Conservation (phyloP, 2,329 filamentous ascomycete genomes). For the Epichloe bromicola region DNA sequence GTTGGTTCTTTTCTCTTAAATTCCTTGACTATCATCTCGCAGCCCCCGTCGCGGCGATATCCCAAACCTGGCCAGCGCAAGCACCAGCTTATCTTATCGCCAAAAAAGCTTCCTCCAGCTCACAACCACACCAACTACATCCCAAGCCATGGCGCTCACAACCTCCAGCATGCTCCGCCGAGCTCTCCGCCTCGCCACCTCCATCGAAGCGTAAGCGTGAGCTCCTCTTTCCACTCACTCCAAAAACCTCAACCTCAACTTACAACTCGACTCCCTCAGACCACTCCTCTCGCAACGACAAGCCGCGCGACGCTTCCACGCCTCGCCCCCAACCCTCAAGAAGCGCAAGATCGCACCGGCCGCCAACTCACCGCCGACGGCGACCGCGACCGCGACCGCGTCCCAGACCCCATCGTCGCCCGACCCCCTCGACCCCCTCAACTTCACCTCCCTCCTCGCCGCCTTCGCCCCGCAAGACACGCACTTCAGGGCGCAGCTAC, state of each 20-base stretch:
- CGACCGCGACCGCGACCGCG: conserved; percentile 2
- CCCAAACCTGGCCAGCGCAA: too few species aligned
- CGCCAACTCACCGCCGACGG: conserved; percentile 16
- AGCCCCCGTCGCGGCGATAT: not conserved
- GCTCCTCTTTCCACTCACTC: not conserved
- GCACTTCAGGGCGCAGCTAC: conserved; percentile 31
- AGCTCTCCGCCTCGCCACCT: not conserved
- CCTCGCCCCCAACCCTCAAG: conserved; percentile 19
- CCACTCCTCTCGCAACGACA: not conserved
- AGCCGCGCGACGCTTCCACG: conserved; percentile 17
- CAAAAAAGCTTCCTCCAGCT: not conserved
- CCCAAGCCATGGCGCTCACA: not conserved
- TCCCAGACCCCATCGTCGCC: conserved; percentile 13
- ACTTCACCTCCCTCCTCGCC: conserved; percentile 35
- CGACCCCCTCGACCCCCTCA: conserved; percentile 29
- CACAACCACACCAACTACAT: not conserved
- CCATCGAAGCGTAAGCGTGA: conserved; percentile 12
- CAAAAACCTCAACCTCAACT: not conserved
- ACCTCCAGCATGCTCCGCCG: not conserved
- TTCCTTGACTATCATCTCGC: too few species aligned
- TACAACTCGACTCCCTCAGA: not conserved
- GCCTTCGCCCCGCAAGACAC: conserved; percentile 27
- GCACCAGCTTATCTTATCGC: not conserved
- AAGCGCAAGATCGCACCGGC: conserved; percentile 25
- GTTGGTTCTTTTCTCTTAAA: too few species aligned